Evolutionary conservation across 805 yeast genomes (phyloP).

Genomic region (Nakazawaea ernobii): DNA sequence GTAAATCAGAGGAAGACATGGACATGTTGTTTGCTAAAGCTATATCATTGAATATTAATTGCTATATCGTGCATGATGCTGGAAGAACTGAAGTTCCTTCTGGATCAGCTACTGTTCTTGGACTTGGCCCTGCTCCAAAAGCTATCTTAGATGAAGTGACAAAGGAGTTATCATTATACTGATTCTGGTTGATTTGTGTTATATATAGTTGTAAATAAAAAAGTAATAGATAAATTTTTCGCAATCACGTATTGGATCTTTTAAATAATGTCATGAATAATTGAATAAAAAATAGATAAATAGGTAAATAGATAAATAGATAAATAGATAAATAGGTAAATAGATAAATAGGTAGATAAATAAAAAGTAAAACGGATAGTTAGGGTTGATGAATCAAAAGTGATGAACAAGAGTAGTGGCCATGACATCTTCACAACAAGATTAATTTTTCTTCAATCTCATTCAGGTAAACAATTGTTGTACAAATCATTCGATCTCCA

Average conservation of each 20-base stretch:
- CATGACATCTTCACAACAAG: slow-evolving; percentile 17
- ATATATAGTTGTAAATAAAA: not conserved
- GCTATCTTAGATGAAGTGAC: slow-evolving; percentile 75
- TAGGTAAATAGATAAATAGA: not conserved
- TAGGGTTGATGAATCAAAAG: not conserved
- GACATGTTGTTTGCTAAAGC: slow-evolving; percentile 78
- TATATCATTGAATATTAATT: slow-evolving; percentile 68
- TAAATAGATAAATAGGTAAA: not conserved
- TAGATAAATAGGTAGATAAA: not conserved
- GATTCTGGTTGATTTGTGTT: slow-evolving; percentile 10
- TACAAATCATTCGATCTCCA: slow-evolving; percentile 43
- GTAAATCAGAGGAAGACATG: slow-evolving; percentile 63
- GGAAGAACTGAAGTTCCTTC: slow-evolving; percentile 97
- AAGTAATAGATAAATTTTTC: too few relatives aligned
- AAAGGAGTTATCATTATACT: slow-evolving; percentile 70
- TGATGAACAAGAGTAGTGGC: not conserved
- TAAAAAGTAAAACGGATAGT: too few relatives aligned
- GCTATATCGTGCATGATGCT: slow-evolving; percentile 87
- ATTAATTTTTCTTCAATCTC: slow-evolving; percentile 34
- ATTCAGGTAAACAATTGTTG: slow-evolving; percentile 37
- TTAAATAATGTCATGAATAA: not conserved
- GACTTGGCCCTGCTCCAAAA: slow-evolving; percentile 95
- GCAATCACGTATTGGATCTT: too few relatives aligned
- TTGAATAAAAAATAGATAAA: not conserved
- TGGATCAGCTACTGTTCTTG: slow-evolving; percentile 94